phyloP scores from a whole-genome alignment of 1,284 basidiomycete genomes.

The Inonotus hispidus region DNA sequence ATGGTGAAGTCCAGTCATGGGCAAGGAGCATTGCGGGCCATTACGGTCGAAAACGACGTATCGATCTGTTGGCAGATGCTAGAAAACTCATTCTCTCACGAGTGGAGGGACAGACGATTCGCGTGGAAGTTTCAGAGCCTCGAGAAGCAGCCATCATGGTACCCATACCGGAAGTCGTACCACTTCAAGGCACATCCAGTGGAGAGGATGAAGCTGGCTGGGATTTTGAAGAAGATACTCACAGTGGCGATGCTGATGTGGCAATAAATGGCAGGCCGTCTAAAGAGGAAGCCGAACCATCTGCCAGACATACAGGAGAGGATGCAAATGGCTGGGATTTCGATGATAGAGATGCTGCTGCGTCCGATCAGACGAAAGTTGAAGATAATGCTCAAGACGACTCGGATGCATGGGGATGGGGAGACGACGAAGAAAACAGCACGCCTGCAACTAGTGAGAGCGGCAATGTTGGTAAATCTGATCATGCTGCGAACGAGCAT shows the following conservation, averaged over 20 bases:
- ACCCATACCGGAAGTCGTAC: slow-evolving; percentile 3
- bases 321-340: slow-evolving; percentile 35
- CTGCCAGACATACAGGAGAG: slow-evolving; percentile 15
- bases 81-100: slow-evolving; percentile 42
- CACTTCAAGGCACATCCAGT: slow-evolving; percentile 11
- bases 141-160: neutral
- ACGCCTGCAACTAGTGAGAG: slow-evolving; percentile 1
- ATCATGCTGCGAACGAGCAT: slow-evolving; percentile 27
- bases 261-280: neutral
- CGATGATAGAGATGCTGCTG: slow-evolving; percentile 22
- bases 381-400: slow-evolving; percentile 29
- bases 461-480: slow-evolving; percentile 24
- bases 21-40: slow-evolving; percentile 56
- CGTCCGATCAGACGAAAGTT: slow-evolving; percentile 16
- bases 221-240: slow-evolving; percentile 32
- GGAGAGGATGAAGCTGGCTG: slow-evolving; percentile 30
- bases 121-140: slow-evolving; percentile 28
- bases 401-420: slow-evolving; percentile 64
- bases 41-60: slow-evolving; percentile 66
- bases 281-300: neutral
- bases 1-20: slow-evolving; percentile 56
- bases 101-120: slow-evolving; percentile 28
- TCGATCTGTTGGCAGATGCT: slow-evolving; percentile 53
- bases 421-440: slow-evolving; percentile 30
- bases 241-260: slow-evolving; percentile 21